Evolutionary conservation across 2,329 filamentous ascomycete species (phyloP), one percentile per base, ranked within the genome.

Genomic region (Penicillium brasilianum): DNA sequence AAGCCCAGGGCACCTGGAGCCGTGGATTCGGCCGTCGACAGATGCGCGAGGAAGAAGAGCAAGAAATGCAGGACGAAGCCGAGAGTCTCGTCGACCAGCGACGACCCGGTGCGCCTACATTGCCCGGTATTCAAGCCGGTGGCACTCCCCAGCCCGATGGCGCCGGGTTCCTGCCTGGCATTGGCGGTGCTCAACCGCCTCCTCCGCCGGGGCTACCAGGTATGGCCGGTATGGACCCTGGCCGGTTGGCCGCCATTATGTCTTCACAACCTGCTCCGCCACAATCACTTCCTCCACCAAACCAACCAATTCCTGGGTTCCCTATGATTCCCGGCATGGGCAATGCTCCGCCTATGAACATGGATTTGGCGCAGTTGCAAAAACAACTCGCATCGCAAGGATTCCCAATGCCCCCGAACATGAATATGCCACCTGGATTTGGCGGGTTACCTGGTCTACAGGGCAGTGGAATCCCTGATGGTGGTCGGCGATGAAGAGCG

Each of bases 1-100:
- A 97, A 79, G 93, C 92, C 0, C 91, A 95, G 75, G 95, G 95
- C n/a, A 97, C 93, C 1, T 97, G 91, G 87, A 93, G 93, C 73
- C 87, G 91, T 32, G 88, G 91, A 41, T 89, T 90, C 60, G 88
- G 90, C 58, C 87, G 90, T 34, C 87, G 89, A 51, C 90, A 95
- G 76, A 86, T 90, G 69, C 90, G 93, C 66, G 93, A 97, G 70
- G 93, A 97, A 70, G 95, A 98, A 76, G 93, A 97, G 73, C 91
- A 94, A 73, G 93, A 98, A 76, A 83, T 90, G 61, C 92, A 97
- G 75, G 95, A 98, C 73, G 95, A 98, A 78, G 90, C 90, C 68
- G 94, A 98, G 66, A 93, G 92, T 2, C 84, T 98, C 48, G 89
- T 96, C 56, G 95, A 99, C 71, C 95, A 99, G 76, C 91, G 90